phyloP scores from a whole-genome alignment of 2,329 filamentous ascomycete genomes.

The Aspergillus terreus region DNA sequence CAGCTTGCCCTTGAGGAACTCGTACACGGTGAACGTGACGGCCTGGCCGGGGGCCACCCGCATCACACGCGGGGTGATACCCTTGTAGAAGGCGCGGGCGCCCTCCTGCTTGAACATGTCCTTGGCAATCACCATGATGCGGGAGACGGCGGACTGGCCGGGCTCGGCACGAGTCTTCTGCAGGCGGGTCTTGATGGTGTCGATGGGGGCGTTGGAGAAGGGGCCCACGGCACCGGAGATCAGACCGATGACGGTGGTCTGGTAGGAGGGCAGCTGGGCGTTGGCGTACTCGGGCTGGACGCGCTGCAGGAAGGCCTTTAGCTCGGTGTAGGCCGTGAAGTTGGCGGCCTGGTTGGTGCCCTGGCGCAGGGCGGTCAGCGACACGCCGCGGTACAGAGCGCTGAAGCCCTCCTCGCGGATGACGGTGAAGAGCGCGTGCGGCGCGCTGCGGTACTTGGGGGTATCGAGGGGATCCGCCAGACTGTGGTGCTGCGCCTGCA shows the following conservation, averaged over 20 bases:
- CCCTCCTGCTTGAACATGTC: constrained; percentile 96
- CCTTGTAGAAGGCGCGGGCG: constrained; percentile 94
- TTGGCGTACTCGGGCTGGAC: constrained; percentile 67
- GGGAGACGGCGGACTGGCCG: constrained; percentile 73
- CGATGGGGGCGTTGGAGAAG: constrained; percentile 93
- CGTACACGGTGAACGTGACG: constrained; percentile 71
- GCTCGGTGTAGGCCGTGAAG: constrained; percentile 95
- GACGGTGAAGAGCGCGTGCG: constrained; percentile 78
- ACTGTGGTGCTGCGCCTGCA: constrained; percentile 96
- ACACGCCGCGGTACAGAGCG: constrained; percentile 88
- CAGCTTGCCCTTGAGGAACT: constrained; percentile 69
- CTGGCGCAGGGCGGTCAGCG: constrained; percentile 87
- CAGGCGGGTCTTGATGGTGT: constrained; percentile 96
- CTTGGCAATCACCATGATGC: constrained; percentile 73
- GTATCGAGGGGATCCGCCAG: constrained; percentile 96
- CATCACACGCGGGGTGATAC: constrained; percentile 97
- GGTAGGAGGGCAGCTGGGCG: constrained; percentile 72
- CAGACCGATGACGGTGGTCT: constrained; percentile 87
- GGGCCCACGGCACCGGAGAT: constrained; percentile 93
- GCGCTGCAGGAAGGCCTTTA: constrained; percentile 73
- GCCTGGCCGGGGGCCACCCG: constrained; percentile 93
- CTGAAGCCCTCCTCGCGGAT: constrained; percentile 84
- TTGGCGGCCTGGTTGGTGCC: constrained; percentile 98
- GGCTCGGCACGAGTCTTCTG: constrained; percentile 82
- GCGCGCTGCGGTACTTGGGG: constrained; percentile 95